Base-by-base conservation (phyloP, 768 basidiomycete genomes). In the Kockovaella imperatae region DNA sequence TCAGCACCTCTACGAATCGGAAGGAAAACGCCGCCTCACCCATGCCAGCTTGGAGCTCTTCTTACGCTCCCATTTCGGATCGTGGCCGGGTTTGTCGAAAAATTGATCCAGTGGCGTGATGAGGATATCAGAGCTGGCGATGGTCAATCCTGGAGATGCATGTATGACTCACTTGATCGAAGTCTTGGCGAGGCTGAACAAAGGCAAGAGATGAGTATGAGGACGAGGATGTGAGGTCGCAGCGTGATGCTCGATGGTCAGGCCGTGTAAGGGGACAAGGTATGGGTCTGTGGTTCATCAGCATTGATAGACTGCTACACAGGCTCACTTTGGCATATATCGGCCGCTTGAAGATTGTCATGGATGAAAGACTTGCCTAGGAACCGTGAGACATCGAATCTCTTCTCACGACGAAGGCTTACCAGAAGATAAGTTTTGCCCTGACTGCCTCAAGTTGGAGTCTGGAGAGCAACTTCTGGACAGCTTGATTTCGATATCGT, bases 41-140 rank as follows among this genome's bases (percentile, higher is more conserved):
- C 68, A 70, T 25, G 53, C 62, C 3, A 70, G 48, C 34, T 64
- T 59, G n/a, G 51, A 45, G 25, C 50, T 56, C 8, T 18, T 17
- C 45, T 70, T 70, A 30, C 62, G 49, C 34, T 63, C 56, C 69
- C 69, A 70, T 42, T 47, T 50, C 7, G 60, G 62, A 51, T 70
- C 69, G 20, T 43, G 47, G 6, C 69, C 69, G 10, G 54, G 47
- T 3, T 41, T 24, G 39, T 63, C 54, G 35, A 55, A 31, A 50
- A 70, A 70, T 41, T 70, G 69, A 34, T 70, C 69, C 0, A 68
- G 55, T 1, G 69, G 69, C 4, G 69, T 70, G 45, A 70, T 62
- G 14, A 70, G 58, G 38, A 70, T 70, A 31, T 70, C 69, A 8
- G 69, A 70, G 54, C 68, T 70, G 42, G 6, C n/a, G n/a, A n/a